phyloP scores from a whole-genome alignment of 371 early-diverging fungal genomes.

The Vairimorpha necatrix region DNA sequence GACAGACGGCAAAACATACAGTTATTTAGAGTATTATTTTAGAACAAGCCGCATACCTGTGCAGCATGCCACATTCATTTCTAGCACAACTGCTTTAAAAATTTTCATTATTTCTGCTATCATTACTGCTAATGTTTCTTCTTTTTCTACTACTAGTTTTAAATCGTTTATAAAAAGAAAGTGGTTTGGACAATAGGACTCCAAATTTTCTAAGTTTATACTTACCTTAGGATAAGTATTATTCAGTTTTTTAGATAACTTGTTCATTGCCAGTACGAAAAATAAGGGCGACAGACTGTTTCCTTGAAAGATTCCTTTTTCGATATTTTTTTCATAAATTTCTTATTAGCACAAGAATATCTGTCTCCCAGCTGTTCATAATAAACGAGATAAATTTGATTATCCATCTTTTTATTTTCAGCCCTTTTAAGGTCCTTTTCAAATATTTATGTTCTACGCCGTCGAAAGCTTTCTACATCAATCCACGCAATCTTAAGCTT shows the following conservation, averaged over 20 bases:
- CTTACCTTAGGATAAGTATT: too few relatives aligned
- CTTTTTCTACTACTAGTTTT: background rate
- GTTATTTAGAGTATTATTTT: too few relatives aligned
- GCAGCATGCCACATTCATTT: too few relatives aligned
- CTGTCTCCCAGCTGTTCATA: too few relatives aligned
- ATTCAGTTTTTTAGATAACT: too few relatives aligned
- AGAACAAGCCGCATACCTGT: too few relatives aligned
- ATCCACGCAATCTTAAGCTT: background rate
- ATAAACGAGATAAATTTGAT: too few relatives aligned
- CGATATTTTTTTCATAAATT: background rate
- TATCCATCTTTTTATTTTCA: background rate
- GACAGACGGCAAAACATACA: too few relatives aligned
- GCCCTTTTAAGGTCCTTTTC: background rate
- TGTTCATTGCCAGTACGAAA: background rate
- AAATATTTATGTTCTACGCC: background rate
- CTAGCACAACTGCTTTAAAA: background rate
- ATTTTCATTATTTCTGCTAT: background rate
- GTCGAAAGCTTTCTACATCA: background rate
- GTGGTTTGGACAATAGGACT: background rate
- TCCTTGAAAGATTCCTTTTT: too few relatives aligned
- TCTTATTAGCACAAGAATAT: too few relatives aligned
- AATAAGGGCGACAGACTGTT: background rate
- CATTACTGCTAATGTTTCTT: background rate
- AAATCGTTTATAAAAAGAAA: background rate
- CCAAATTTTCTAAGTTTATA: background rate